Evolutionary conservation across 495 filamentous ascomycete genomes (phyloP).

Genomic region (Penicillium psychrofluorescens): DNA sequence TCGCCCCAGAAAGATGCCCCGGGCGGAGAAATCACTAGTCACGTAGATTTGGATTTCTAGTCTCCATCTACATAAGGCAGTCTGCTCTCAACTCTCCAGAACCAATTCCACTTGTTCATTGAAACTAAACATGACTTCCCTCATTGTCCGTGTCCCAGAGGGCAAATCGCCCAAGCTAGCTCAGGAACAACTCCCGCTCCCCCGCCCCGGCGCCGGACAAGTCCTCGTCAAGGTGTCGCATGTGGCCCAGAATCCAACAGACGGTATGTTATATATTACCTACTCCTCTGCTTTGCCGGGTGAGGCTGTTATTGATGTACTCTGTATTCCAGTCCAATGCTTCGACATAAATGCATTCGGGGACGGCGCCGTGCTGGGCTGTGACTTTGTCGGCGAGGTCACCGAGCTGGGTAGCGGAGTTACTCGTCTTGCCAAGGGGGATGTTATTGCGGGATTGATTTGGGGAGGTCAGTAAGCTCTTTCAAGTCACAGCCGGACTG

Average conservation of each 20-base stretch:
- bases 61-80: no score
- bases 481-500: not conserved
- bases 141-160: not conserved
- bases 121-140: not conserved
- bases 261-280: constrained; percentile 8
- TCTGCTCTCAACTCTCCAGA: no score
- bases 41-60: no score
- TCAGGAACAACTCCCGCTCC: constrained; percentile 1
- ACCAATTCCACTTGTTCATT: no score
- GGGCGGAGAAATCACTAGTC: no score
- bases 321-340: constrained; percentile 9
- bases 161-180: not conserved
- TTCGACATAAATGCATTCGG: constrained; percentile 22
- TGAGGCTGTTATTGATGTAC: not conserved
- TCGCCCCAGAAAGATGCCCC: no score
- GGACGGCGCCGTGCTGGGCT: constrained; percentile 36
- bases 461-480: constrained; percentile 14
- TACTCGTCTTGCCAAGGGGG: constrained; percentile 33
- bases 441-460: constrained; percentile 19
- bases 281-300: no score
- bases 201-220: not conserved
- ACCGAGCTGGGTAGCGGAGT: constrained; percentile 38
- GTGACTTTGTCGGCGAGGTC: constrained; percentile 47
- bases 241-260: constrained; percentile 24
- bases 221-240: constrained; percentile 18